phyloP scores from a whole-genome alignment of 768 basidiomycete species.

The Kwoniella pini region DNA sequence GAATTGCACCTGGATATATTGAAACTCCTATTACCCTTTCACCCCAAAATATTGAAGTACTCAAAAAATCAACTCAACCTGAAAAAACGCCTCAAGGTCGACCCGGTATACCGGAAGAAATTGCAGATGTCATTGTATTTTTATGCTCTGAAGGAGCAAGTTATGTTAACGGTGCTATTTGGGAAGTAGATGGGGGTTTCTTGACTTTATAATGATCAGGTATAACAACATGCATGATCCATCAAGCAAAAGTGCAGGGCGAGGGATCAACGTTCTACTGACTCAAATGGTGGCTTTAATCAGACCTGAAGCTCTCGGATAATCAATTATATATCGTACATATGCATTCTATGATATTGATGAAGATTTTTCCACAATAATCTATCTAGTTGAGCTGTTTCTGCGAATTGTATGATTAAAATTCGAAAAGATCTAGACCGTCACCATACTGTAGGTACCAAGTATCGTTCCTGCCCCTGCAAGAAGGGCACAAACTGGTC shows the following conservation, averaged over 20 bases:
- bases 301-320: too few relatives aligned
- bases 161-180: constrained; percentile 17
- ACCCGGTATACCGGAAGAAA: constrained; percentile 11
- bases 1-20: constrained; percentile 10
- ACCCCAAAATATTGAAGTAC: constrained; percentile 10
- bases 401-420: constrained; percentile 1
- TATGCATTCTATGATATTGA: too few relatives aligned
- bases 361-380: too few relatives aligned
- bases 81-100: constrained; percentile 13
- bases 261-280: too few relatives aligned
- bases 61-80: constrained; percentile 9
- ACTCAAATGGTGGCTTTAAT: too few relatives aligned
- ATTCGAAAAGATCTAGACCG: constrained; percentile 5
- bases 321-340: too few relatives aligned
- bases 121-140: constrained; percentile 16
- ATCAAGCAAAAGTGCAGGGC: too few relatives aligned
- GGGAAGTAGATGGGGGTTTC: constrained; percentile 18
- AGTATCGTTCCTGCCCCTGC: constrained; percentile 12
- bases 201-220: neutral
- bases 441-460: constrained; percentile 15
- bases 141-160: constrained; percentile 7
- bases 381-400: too few relatives aligned
- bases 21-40: constrained; percentile 12
- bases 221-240: too few relatives aligned
- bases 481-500: neutral